Conservation (phyloP, 176 grass and related monocot genomes). For the Thinopyrum elongatum region DNA sequence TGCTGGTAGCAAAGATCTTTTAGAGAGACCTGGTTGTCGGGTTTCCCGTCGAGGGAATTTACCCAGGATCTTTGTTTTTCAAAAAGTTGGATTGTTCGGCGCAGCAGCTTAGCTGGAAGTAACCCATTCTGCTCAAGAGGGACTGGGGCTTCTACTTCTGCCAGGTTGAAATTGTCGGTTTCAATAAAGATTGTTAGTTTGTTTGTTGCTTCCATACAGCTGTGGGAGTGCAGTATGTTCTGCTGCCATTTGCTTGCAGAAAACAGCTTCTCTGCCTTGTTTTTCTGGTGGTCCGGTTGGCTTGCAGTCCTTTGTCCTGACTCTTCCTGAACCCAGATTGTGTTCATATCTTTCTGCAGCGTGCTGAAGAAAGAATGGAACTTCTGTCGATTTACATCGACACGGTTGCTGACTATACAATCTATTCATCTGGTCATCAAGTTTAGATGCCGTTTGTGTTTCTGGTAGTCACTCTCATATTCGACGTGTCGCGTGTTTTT, state of each 20-base stretch:
- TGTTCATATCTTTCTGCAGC: not conserved
- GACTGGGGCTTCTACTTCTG: not conserved
- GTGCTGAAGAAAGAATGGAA: not conserved
- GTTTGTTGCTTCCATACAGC: not conserved
- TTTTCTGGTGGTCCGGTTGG: not conserved
- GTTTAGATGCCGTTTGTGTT: not conserved
- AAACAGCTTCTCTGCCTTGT: not conserved
- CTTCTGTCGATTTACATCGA: not conserved
- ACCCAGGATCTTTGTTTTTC: slow-evolving; percentile 18
- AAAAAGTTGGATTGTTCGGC: not conserved
- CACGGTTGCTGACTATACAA: not conserved
- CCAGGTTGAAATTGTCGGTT: not conserved
- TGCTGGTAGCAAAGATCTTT: not conserved
- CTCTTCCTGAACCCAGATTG: not conserved
- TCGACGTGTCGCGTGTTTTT: not conserved
- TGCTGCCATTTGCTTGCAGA: not conserved
- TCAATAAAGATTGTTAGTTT: not conserved
- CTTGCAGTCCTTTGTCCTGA: not conserved
- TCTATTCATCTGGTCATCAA: not conserved
- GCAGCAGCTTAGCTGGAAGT: not conserved
- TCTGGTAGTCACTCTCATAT: not conserved
- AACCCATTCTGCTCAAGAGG: not conserved
- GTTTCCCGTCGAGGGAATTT: not conserved
- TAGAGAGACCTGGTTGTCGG: not conserved
- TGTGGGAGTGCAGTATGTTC: not conserved